Conservation (phyloP, 306 rosid species). For the Pyrus pyrifolia region DNA sequence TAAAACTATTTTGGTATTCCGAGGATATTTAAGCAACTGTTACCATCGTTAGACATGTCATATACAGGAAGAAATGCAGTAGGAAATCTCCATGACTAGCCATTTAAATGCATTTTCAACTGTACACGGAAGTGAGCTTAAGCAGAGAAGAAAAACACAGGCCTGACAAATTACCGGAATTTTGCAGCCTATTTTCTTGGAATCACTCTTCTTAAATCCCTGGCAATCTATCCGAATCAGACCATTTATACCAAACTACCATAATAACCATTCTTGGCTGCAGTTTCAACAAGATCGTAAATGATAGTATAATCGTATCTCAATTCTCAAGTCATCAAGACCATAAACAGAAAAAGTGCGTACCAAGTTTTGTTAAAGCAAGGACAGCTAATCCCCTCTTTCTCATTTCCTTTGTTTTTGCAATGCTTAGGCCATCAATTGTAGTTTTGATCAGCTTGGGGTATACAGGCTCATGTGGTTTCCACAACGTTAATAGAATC, state of each 20-base stretch:
- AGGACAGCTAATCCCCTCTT: conserved; percentile 78
- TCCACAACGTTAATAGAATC: conserved; percentile 89
- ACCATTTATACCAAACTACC: conserved; percentile 79
- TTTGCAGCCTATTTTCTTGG: conserved; percentile 95
- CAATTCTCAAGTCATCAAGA: background rate
- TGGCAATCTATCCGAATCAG: conserved; percentile 78
- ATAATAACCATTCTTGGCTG: conserved; percentile 89
- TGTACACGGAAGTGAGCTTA: background rate
- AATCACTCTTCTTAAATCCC: conserved; percentile 86
- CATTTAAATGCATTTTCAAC: background rate
- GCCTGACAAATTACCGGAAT: conserved; percentile 47
- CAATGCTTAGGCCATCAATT: conserved; percentile 72
- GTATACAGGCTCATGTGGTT: conserved; percentile 82
- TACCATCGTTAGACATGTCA: background rate
- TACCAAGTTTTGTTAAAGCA: conserved; percentile 82
- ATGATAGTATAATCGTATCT: background rate
- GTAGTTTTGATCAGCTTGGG: conserved; percentile 87
- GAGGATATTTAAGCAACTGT: background rate
- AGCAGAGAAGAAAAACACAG: background rate
- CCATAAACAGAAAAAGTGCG: background rate
- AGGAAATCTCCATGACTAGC: background rate
- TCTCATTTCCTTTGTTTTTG: conserved; percentile 82
- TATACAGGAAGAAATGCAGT: background rate
- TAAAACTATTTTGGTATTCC: background rate
- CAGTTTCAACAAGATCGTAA: conserved; percentile 23